Percentiles rank a stretch among this genome's conserved stretches.
Evolutionary conservation across 345 rosid species (phyloP).

Genomic region (Populus alba): DNA sequence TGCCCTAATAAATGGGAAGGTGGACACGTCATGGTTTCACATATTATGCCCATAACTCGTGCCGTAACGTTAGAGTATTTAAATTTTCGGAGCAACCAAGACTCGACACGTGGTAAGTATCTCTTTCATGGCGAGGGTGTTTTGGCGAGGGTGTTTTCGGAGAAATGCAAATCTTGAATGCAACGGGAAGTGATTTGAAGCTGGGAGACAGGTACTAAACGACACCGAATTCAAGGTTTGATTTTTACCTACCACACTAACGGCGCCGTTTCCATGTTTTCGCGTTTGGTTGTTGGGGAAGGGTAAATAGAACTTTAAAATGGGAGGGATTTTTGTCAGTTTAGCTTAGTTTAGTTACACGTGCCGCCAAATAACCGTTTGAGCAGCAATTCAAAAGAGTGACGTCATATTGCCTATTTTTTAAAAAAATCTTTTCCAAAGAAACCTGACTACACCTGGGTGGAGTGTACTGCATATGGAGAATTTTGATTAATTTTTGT

Average conservation of each 20-base stretch:
- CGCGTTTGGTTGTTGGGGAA: background rate
- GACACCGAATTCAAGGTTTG: constrained; percentile 13
- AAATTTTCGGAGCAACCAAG: constrained; percentile 1
- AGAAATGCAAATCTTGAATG: constrained; percentile 19
- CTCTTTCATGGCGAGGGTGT: constrained; percentile 9
- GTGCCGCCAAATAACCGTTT: background rate
- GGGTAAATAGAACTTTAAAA: background rate
- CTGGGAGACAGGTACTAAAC: constrained; percentile 8
- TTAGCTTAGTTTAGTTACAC: background rate
- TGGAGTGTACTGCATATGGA: background rate
- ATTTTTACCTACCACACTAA: constrained; percentile 23
- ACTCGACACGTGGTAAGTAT: constrained; percentile 31
- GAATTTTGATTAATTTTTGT: background rate
- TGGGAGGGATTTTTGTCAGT: background rate
- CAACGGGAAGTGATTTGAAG: constrained; percentile 33
- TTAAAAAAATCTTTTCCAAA: too few relatives aligned
- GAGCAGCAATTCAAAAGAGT: constrained; percentile 9
- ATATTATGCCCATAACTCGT: constrained; percentile 19
- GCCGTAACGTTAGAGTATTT: constrained; percentile 59
- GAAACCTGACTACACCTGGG: background rate
- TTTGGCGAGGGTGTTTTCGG: background rate
- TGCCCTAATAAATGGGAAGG: constrained; percentile 15
- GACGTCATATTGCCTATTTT: background rate
- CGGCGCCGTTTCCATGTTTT: constrained; percentile 16
- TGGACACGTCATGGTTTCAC: constrained; percentile 18